phyloP scores from a whole-genome alignment of 2,329 filamentous ascomycete genomes.

The Phoma herbarum region DNA sequence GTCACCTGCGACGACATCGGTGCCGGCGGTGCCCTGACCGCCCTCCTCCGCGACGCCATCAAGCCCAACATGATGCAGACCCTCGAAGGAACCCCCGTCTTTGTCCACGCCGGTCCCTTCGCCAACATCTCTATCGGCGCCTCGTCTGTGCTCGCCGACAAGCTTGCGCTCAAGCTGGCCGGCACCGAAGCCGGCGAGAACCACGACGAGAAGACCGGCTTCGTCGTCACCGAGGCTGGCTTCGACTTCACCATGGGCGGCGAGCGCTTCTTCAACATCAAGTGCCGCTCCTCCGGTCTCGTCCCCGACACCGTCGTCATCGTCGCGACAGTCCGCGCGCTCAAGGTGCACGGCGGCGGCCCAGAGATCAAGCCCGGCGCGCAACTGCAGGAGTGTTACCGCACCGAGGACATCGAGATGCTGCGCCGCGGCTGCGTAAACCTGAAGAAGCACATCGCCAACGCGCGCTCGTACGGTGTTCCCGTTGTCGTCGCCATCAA shows the following conservation, averaged over 20 bases:
- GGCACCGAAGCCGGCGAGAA: slow-evolving; percentile 94
- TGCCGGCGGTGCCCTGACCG: slow-evolving; percentile 88
- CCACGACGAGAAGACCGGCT: slow-evolving; percentile 81
- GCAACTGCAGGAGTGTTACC: slow-evolving; percentile 85
- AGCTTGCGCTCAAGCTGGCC: slow-evolving; percentile 92
- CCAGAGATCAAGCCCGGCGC: slow-evolving; percentile 92
- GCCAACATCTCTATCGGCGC: slow-evolving; percentile 98
- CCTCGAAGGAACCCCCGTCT: slow-evolving; percentile 94
- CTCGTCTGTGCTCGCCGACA: slow-evolving; percentile 93
- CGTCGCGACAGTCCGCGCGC: slow-evolving; percentile 91
- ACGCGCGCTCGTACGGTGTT: slow-evolving; percentile 87
- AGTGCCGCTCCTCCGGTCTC: slow-evolving; percentile 93
- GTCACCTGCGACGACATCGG: slow-evolving; percentile 97
- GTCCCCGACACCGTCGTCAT: slow-evolving; percentile 93
- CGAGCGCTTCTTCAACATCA: slow-evolving; percentile 99
- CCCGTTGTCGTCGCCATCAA: slow-evolving; percentile 98
- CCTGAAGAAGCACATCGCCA: slow-evolving; percentile 92
- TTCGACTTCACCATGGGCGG: slow-evolving; percentile 99
- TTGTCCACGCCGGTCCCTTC: slow-evolving; percentile 96
- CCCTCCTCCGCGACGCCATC: slow-evolving; percentile 96
- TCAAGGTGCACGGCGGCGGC: slow-evolving; percentile 96
- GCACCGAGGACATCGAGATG: slow-evolving; percentile 90
- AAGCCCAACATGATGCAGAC: slow-evolving; percentile 99
- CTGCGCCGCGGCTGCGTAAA: slow-evolving; percentile 92
- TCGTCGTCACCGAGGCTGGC: slow-evolving; percentile 94